Evolutionary conservation across 2,329 filamentous ascomycete genomes (phyloP), one percentile per base, ranked within the genome.

Genomic region (Ceratocystis albifundus): DNA sequence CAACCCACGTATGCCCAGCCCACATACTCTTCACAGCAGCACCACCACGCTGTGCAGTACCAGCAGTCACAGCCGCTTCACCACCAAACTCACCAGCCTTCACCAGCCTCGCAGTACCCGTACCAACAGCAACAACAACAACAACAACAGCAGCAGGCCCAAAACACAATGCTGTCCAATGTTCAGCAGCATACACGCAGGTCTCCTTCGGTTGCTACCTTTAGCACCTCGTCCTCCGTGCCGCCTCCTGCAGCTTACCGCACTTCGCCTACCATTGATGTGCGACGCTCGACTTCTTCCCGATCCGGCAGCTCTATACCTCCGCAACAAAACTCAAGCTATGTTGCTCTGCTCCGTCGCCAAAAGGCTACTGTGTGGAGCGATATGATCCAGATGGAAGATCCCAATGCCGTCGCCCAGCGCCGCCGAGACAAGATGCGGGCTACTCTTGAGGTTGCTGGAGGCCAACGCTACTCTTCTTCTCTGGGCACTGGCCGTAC

Each of bases 351-450:
- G n/a, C 87, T 99, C 77, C 86, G 94, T 69, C 93, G 92, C 75
- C 94, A 99, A 77, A 97, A 97, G 75, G 94, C 91, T 41, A 99
- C 94, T 0, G 94, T 99, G 3, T 99, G 94, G 94, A 96, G 92
- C 78, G 94, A 97, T 74, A 88, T 92, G 65, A 84, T 93, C 8
- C 94, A 99, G 75, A 86, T 89, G 69, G 91, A 97, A 76, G 94
- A 99, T 74, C 90, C 93, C 0, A 84, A 90, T 63, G 78, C 94
- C 67, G 78, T 88, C 3, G 91, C 90, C 32, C 88, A 92, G 72
- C 91, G 96, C 75, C 84, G 89, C 67, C 88, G 89, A 46, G 94
- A 92, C 67, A 96, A 94, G 79, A 86, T 89, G 78, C 83, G 91
- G 62, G 94, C 94, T 12, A 87, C 87, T 66, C 85, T 88, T 71